Base-by-base conservation (phyloP, 306 rosid species). In the Arachis stenosperma region DNA sequence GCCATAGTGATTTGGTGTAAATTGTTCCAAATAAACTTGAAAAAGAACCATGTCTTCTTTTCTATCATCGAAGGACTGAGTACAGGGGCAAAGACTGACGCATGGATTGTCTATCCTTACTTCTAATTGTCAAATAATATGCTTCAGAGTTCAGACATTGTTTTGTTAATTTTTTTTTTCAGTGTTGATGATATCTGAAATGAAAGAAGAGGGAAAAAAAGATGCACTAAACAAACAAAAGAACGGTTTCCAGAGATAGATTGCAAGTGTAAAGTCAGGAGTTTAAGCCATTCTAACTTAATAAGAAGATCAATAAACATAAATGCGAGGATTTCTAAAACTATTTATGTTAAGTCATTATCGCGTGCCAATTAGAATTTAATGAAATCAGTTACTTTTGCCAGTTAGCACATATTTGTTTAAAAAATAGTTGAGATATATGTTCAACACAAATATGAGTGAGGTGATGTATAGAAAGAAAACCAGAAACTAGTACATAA, bases 1-100 rank as follows among this genome's bases (percentile, higher is more conserved):
- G 77, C 83, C 80, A 77, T 68, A 42, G 61, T 83, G 81, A 85
- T 47, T 86, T 73, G 80, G 9, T 33, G 74, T 71, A 17, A 66
- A 6, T 75, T 48, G 43, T 51, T 55, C 65, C 74, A 42, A 64
- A 22, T 77, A 78, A 68, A 77, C 55, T 33, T 33, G 37, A 59
- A 73, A 58, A 77, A 54, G 42, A 67, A 67, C 58, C 39, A 42
- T 11, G 46, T 43, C 27, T 30, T 27, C 33, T 76, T 76, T 71
- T 33, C 60, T 52, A 8, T 67, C 50, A 15, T 51, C 50, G 69
- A 64, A 58, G 27, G n/a, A 41, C 29, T 36, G 64, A 30, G 10
- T 51, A 30, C 52, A 43, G 14, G 60, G 43, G 56, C 53, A 43
- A 52, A 51, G 53, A 70, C 58, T 14, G 54, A 8, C 5, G 30